Conservation (phyloP, 148 eudicot genomes). For the Arbutus unedo region DNA sequence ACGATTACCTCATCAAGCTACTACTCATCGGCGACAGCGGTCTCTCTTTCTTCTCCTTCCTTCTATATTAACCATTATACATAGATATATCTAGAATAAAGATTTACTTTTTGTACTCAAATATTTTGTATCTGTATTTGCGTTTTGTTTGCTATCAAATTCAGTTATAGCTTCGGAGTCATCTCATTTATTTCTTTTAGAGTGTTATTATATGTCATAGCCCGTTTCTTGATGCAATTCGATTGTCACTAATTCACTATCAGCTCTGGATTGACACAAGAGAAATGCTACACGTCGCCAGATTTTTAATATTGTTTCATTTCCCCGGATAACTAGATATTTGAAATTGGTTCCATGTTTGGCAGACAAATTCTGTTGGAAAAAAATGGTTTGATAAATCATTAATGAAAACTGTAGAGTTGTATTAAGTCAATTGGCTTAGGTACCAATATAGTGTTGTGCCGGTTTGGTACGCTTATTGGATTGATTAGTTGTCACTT, state of each 20-base stretch:
- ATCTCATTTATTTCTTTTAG: neutral
- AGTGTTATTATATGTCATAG: neutral
- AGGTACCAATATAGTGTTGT: no score
- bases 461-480: no score
- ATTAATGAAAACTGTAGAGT: no score
- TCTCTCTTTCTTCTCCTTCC: conserved; percentile 8
- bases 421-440: no score
- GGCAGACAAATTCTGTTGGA: no score
- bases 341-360: no score
- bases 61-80: neutral
- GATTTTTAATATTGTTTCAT: no score
- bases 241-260: neutral
- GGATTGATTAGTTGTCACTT: no score
- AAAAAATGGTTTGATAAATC: no score
- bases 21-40: conserved; percentile 66
- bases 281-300: no score
- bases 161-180: neutral
- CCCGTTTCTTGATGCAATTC: neutral
- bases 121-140: neutral
- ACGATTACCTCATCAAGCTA: conserved; percentile 57
- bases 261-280: no score
- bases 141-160: neutral
- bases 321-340: no score
- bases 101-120: neutral
- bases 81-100: neutral